These are phyloP conservation scores for Pharnaceum exiguum DNA, from an alignment of 148 eudicot species.

Conservation along the genomic window DNA sequence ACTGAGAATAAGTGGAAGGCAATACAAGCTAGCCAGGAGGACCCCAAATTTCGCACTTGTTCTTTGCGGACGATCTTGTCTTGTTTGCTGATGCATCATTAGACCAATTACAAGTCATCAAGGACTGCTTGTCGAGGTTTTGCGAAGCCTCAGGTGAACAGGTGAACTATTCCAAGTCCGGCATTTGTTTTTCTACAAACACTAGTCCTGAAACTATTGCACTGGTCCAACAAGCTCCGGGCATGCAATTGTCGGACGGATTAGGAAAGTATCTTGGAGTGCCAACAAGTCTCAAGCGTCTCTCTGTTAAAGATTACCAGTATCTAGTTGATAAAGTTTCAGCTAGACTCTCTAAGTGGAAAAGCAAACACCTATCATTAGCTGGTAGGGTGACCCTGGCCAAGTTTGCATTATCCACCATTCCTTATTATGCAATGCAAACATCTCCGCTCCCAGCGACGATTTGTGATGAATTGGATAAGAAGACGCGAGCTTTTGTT, in stretches of 20 bases:
- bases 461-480: not conserved
- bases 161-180: no score
- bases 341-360: not conserved
- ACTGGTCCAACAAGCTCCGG: no score
- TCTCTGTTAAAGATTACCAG: not conserved
- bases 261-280: not conserved
- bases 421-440: not conserved
- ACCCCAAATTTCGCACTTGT: not conserved
- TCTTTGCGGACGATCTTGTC: not conserved
- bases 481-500: not conserved
- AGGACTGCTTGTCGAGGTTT: no score
- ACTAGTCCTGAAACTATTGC: no score
- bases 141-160: no score
- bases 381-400: not conserved
- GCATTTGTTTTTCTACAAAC: no score
- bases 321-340: not conserved
- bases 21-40: not conserved
- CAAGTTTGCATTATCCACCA: not conserved
- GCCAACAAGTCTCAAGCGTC: not conserved
- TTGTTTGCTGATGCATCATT: no score
- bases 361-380: not conserved
- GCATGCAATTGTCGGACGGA: no score
- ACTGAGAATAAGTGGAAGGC: not conserved
- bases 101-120: no score
- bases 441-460: not conserved